Percentiles rank a stretch among this genome's conserved stretches.
phyloP scores from a whole-genome alignment of 371 early-diverging fungal genomes.

The Zopfochytrium polystomum region DNA sequence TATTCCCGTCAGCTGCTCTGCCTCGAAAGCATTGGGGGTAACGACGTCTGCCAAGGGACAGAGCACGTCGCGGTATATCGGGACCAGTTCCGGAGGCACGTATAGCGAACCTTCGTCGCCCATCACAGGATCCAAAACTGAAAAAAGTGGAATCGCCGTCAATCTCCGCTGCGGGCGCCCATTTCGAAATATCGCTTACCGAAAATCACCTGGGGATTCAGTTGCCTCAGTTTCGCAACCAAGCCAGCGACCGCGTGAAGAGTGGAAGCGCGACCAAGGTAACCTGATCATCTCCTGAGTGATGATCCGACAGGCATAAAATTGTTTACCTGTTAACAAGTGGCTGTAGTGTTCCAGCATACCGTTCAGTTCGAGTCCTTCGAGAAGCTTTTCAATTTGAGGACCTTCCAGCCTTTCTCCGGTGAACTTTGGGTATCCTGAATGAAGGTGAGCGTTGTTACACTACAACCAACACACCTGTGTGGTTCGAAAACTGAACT shows the following conservation, averaged over 20 bases:
- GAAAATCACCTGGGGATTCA: constrained; percentile 34
- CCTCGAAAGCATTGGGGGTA: constrained; percentile 93
- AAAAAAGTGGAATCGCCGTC: too few relatives aligned
- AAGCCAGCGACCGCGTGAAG: constrained; percentile 47
- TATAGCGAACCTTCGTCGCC: constrained; percentile 87
- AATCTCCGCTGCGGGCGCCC: too few relatives aligned
- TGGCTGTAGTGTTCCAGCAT: constrained; percentile 71
- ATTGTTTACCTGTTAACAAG: constrained; percentile 70
- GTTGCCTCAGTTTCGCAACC: constrained; percentile 26
- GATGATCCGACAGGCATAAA: too few relatives aligned
- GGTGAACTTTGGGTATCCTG: constrained; percentile 74
- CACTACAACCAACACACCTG: constrained; percentile 16
- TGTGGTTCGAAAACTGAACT: constrained; percentile 89
- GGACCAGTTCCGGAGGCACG: constrained; percentile 75
- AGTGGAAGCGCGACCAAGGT: constrained; percentile 74
- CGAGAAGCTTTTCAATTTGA: constrained; percentile 65
- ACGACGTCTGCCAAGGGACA: constrained; percentile 68
- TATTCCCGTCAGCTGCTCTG: constrained; percentile 72
- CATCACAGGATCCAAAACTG: constrained; percentile 90
- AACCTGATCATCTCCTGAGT: constrained; percentile 53
- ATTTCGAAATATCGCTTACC: too few relatives aligned
- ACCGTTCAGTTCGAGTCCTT: constrained; percentile 70
- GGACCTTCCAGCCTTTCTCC: constrained; percentile 64
- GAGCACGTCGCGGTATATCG: constrained; percentile 67
- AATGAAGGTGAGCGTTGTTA: not conserved